A percentile compares a stretch with the other conserved stretches of the same genome.
phyloP scores from a whole-genome alignment of 768 basidiomycete genomes.

The Boletus fagicola region DNA sequence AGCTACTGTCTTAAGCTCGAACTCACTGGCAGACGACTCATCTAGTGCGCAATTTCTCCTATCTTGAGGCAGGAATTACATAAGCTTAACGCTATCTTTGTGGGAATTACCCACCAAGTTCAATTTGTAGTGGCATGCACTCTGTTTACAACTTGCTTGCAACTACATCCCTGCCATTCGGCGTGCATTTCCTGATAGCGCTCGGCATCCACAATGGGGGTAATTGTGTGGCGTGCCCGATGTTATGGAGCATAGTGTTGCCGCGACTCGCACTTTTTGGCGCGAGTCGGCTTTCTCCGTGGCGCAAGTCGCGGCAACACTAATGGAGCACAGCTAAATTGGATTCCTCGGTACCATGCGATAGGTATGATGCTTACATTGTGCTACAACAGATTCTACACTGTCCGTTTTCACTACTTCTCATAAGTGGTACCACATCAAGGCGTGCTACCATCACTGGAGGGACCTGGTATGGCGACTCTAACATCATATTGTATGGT shows the following conservation, averaged over 20 bases:
- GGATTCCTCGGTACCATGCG: not conserved
- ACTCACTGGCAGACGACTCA: no score
- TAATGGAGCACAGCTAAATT: not conserved
- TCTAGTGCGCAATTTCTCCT: no score
- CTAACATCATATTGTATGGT: constrained; percentile 5
- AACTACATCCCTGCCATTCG: not conserved
- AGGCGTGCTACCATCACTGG: constrained; percentile 2
- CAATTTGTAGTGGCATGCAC: no score
- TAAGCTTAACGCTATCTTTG: no score
- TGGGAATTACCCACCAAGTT: no score
- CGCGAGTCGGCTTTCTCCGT: no score
- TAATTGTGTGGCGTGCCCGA: not conserved
- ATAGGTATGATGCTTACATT: not conserved
- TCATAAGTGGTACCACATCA: not conserved
- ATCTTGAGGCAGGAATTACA: no score
- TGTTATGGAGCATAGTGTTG: no score
- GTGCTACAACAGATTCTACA: not conserved
- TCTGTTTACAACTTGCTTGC: not conserved
- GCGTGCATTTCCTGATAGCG: not conserved
- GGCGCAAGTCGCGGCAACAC: no score
- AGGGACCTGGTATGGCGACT: constrained; percentile 1
- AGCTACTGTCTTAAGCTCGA: no score
- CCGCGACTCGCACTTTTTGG: no score
- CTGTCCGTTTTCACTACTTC: not conserved
- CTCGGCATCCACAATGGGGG: not conserved